Conservation (phyloP, 352 stramenopile genomes). For the Pythium diclinum region DNA sequence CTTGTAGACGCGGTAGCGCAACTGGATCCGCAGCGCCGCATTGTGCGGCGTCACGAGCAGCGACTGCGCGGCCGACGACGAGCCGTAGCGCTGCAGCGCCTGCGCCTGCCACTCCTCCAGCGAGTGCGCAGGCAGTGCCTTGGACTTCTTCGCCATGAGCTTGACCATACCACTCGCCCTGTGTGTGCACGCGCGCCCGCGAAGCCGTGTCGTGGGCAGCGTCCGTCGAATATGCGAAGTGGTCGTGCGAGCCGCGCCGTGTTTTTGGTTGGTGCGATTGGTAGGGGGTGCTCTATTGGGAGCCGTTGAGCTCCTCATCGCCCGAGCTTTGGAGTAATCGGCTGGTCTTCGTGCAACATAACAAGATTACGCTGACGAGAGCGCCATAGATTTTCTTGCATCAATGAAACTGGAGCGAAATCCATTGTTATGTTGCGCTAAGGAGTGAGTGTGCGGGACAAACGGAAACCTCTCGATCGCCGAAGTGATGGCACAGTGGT, state of each 20-base stretch:
- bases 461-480: background rate
- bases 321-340: background rate
- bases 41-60: slow-evolving; percentile 41
- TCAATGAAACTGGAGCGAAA: background rate
- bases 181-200: too few species aligned
- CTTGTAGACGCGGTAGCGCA: slow-evolving; percentile 74
- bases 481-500: background rate
- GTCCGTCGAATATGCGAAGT: background rate
- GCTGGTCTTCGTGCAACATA: background rate
- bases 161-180: slow-evolving; percentile 30
- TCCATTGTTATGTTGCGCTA: background rate
- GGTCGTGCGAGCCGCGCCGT: background rate
- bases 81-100: slow-evolving; percentile 30
- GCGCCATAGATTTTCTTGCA: too few species aligned
- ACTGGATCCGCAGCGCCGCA: slow-evolving; percentile 59
- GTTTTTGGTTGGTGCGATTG: slow-evolving; percentile 17
- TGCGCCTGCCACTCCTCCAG: slow-evolving; percentile 43
- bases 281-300: slow-evolving; percentile 20
- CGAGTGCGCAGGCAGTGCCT: slow-evolving; percentile 35
- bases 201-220: too few species aligned
- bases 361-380: background rate
- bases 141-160: slow-evolving; percentile 40
- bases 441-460: background rate
- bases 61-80: slow-evolving; percentile 13
- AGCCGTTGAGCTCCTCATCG: background rate